These are phyloP conservation scores for Hyaloscypha bicolor DNA, from an alignment of 495 filamentous ascomycete genomes.

Conservation along the genomic window DNA sequence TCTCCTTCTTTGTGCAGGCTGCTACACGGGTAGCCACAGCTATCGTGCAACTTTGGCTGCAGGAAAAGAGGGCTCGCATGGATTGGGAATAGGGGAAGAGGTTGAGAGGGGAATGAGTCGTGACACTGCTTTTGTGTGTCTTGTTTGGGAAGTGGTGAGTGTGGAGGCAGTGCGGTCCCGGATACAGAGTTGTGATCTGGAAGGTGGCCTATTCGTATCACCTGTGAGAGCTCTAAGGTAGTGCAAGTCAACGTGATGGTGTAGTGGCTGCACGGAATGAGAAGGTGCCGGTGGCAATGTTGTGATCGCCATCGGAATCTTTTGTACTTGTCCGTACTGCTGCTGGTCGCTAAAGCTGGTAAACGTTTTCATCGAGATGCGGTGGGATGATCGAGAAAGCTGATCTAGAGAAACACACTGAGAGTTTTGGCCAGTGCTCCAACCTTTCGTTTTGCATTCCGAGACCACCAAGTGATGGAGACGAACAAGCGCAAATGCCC, in stretches of 20 bases:
- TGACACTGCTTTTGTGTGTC: neutral
- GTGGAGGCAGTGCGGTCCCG: neutral
- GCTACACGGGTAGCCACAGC: neutral
- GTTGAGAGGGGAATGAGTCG: neutral
- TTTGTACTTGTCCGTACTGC: neutral
- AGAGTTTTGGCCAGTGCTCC: neutral
- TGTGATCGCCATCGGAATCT: neutral
- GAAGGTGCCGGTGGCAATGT: neutral
- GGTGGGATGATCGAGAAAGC: neutral
- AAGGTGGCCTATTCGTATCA: neutral
- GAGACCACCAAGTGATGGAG: neutral
- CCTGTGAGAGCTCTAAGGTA: neutral
- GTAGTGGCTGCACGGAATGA: neutral
- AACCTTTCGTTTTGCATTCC: neutral
- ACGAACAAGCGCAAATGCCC: neutral
- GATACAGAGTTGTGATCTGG: neutral
- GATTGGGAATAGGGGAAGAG: neutral
- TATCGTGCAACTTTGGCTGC: neutral
- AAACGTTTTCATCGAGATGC: neutral
- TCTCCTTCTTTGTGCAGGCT: neutral
- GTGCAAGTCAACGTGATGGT: neutral
- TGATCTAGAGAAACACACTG: neutral
- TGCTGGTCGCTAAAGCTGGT: neutral
- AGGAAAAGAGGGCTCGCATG: neutral
- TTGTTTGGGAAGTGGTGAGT: neutral